Conservation (phyloP, 306 rosid species). For the Carpinus fangiana region DNA sequence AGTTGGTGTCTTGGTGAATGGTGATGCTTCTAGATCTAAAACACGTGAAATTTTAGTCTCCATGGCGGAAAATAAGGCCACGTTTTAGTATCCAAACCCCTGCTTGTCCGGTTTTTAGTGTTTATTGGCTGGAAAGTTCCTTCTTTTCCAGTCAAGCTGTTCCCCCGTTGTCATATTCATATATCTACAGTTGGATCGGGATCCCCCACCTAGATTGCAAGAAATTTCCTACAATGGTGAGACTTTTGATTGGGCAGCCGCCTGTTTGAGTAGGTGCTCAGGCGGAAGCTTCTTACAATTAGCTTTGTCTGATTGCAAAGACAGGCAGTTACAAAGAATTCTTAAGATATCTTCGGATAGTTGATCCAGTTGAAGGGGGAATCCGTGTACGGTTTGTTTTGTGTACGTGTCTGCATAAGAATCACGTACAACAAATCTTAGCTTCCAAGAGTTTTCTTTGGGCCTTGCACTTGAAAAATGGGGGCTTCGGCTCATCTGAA, state of each 20-base stretch:
- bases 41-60: neutral
- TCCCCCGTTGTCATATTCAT: neutral
- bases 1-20: neutral
- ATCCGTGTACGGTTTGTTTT: neutral
- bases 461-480: too few species aligned
- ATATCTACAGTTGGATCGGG: too few species aligned
- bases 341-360: too few species aligned
- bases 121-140: neutral
- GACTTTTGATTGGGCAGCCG: too few species aligned
- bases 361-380: too few species aligned
- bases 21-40: neutral
- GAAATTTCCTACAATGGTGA: too few species aligned
- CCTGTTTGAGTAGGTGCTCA: too few species aligned
- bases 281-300: too few species aligned
- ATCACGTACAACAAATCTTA: neutral
- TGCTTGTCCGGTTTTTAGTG: neutral
- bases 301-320: too few species aligned
- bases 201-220: too few species aligned
- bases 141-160: neutral
- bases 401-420: constrained; percentile 10
- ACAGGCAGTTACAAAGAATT: too few species aligned
- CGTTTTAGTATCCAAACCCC: neutral
- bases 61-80: neutral
- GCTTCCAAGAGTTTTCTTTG: neutral
- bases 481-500: neutral